phyloP scores from a whole-genome alignment of 495 filamentous ascomycete genomes.

The Melanomma pulvis-pyrius region DNA sequence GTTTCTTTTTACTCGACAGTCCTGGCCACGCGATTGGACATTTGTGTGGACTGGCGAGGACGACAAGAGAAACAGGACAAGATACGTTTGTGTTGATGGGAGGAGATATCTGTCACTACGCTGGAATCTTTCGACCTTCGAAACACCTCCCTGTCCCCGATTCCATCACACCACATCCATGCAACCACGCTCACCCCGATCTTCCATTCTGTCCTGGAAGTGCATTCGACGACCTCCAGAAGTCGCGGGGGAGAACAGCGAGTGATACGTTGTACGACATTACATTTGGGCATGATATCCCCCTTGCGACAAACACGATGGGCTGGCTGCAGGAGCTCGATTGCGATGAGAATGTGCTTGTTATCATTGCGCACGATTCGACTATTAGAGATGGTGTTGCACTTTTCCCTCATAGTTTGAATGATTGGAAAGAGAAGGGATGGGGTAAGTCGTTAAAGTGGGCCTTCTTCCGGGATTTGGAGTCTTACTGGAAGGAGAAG shows the following conservation, averaged over 20 bases:
- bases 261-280: neutral
- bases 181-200: neutral
- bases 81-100: constrained; percentile 60
- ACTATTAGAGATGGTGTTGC: neutral
- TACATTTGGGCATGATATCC: neutral
- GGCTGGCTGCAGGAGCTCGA: constrained; percentile 5
- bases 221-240: neutral
- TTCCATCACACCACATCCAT: neutral
- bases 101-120: constrained; percentile 59
- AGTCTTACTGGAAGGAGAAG: constrained; percentile 3
- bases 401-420: neutral
- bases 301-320: constrained; percentile 1
- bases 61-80: constrained; percentile 42
- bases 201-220: neutral
- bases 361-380: constrained; percentile 16
- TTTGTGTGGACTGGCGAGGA: constrained; percentile 58
- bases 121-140: constrained; percentile 57
- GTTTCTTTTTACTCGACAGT: constrained; percentile 59
- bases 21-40: constrained; percentile 63
- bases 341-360: constrained; percentile 6
- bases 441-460: constrained; percentile 8
- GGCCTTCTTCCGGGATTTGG: constrained; percentile 7
- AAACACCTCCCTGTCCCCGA: constrained; percentile 45
- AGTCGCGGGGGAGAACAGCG: neutral
- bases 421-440: constrained; percentile 20